Evolutionary conservation across 2,329 filamentous ascomycete species (phyloP).

Genomic region (Phaeophleospora eucalypticola): DNA sequence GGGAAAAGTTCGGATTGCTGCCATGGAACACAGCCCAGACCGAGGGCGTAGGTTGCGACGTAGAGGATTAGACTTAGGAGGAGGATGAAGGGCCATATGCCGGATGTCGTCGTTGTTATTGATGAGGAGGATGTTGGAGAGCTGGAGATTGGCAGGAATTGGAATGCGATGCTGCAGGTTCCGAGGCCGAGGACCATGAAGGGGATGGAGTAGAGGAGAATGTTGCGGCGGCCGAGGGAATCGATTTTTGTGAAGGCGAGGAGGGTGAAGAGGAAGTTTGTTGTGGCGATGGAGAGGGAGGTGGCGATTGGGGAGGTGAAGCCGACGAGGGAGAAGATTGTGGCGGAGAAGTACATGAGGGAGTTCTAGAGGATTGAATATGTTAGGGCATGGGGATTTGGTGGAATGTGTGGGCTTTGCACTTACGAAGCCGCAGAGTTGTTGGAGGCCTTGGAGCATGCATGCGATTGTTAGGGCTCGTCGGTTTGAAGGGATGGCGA

Average conservation of each 20-base stretch:
- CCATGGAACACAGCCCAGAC: conserved; percentile 91
- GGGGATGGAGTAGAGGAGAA: conserved; percentile 77
- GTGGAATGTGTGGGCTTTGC: background rate
- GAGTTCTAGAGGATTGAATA: conserved; percentile 35
- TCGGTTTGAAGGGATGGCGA: conserved; percentile 51
- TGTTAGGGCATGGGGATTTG: background rate
- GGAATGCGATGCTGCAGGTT: conserved; percentile 69
- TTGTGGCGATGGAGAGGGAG: conserved; percentile 42
- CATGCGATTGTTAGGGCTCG: conserved; percentile 81
- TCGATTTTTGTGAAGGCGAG: conserved; percentile 45
- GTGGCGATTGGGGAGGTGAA: conserved; percentile 44
- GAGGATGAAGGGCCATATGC: conserved; percentile 50
- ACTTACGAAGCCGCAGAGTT: conserved; percentile 42
- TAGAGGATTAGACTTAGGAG: conserved; percentile 75
- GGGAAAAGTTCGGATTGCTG: conserved; percentile 89
- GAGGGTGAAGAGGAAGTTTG: conserved; percentile 46
- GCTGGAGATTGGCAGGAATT: conserved; percentile 50
- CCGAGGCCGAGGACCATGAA: conserved; percentile 74
- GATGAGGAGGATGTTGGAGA: conserved; percentile 22
- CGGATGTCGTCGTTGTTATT: background rate
- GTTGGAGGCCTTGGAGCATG: conserved; percentile 80
- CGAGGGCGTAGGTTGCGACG: conserved; percentile 79
- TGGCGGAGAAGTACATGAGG: conserved; percentile 48
- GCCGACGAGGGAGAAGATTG: conserved; percentile 45
- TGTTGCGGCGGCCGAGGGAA: conserved; percentile 45